Base-by-base conservation (phyloP, 2,329 filamentous ascomycete species). In the Colletotrichum sidae region DNA sequence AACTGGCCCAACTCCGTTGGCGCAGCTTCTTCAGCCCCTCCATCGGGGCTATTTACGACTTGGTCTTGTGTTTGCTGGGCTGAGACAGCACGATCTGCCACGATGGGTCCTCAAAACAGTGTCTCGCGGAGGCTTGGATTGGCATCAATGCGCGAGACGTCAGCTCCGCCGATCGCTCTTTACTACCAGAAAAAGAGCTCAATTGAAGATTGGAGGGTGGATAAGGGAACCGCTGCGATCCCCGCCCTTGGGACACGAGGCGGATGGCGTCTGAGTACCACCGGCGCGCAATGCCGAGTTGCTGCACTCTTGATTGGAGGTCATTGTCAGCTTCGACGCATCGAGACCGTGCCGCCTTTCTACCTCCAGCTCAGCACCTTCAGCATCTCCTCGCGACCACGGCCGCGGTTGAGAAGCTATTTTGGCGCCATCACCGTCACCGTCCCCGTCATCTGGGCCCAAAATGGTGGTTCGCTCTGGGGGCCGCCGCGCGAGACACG, bases 291-390 rank as follows among this genome's bases (percentile, higher is more conserved):
- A 42, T 42, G 44, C 25, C 51, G 25, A 10, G 37, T 42, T 12
- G 38, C 51, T 54, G 38, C 51, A 44, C 51, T 54, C 38, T 17
- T 41, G 51, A 33, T 41, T 42, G 51, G 51, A 35, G 15, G 51
- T 42, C 35, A 4, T 17, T 10, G 38, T 41, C 35, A 41, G 11
- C 35, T n/a, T n/a, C 37, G 38, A 41, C 51, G 38, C 51, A 44
- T 42, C 25, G 8, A 54, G 51, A 11, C 37, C 38, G 25, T 53
- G n/a, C 50, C 50, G 50, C 50, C n/a, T 39, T 42, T 41, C 51
- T 33, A 13, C 51, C 35, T 41, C 38, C 44, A 17, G 38, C 38
- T 17, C 12, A 38, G 17, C 47, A 33, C 17, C 45, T 47, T 47
- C 45, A 33, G 45, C 15, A 7, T 25, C 45, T 17, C 15, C 45